phyloP scores from a whole-genome alignment of 2,329 filamentous ascomycete genomes.

The Orbilia oligospora region DNA sequence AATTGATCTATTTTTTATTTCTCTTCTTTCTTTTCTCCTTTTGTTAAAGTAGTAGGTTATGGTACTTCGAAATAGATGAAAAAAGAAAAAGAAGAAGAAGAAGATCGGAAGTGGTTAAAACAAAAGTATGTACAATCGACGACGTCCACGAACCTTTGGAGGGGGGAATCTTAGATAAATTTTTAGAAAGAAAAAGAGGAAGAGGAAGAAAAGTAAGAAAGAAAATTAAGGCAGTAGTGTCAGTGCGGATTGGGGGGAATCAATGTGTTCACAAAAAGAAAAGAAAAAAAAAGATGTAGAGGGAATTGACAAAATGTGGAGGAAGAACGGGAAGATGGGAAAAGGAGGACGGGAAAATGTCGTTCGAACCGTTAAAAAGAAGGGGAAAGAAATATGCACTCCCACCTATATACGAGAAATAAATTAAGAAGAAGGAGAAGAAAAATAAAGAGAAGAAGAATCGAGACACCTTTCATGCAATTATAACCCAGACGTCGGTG shows the following conservation, averaged over 20 bases:
- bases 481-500: conserved; percentile 55
- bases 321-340: background rate
- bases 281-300: background rate
- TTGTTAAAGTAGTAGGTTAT: no score
- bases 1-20: no score
- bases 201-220: background rate
- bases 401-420: conserved; percentile 41
- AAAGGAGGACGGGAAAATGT: conserved; percentile 20
- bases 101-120: no score
- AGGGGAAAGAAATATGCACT: conserved; percentile 19
- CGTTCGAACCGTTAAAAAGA: conserved; percentile 29
- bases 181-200: background rate
- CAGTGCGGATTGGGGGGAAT: conserved; percentile 9
- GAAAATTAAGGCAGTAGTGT: conserved; percentile 4
- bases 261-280: conserved; percentile 14
- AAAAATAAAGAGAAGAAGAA: conserved; percentile 6
- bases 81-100: background rate
- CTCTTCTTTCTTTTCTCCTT: no score
- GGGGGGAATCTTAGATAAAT: conserved; percentile 5
- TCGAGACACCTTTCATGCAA: background rate
- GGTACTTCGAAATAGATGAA: background rate
- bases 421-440: conserved; percentile 19
- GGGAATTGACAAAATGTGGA: background rate
- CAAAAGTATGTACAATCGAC: conserved; percentile 9
- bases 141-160: background rate